phyloP scores from a whole-genome alignment of 2,329 filamentous ascomycete genomes.

The Alternaria gansuensis region DNA sequence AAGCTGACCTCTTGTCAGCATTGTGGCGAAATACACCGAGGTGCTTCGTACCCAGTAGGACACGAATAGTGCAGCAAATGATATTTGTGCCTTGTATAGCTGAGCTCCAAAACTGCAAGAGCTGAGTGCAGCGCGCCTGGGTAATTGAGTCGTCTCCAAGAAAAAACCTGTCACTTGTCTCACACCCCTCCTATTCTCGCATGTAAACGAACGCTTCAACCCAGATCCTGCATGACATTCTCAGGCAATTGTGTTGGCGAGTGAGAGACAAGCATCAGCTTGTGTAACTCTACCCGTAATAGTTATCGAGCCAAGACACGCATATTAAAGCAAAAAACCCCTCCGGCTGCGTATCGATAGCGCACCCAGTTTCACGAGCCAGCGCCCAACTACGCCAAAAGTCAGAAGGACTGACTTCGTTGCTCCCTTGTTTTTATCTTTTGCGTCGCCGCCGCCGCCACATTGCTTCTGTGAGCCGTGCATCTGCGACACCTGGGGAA shows the following conservation, averaged over 20 bases:
- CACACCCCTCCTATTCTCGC: slow-evolving; percentile 1
- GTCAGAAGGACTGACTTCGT: not conserved
- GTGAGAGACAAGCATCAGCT: slow-evolving; percentile 5
- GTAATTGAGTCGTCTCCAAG: not conserved
- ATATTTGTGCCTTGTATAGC: slow-evolving; percentile 5
- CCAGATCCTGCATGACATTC: not conserved
- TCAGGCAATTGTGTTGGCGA: slow-evolving; percentile 1
- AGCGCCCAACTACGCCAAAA: slow-evolving; percentile 1
- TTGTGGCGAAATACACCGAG: not conserved
- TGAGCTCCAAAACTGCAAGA: not conserved
- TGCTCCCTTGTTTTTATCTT: not conserved
- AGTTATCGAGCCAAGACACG: not conserved
- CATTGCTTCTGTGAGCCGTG: not conserved
- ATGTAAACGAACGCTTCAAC: not conserved
- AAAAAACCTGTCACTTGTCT: slow-evolving; percentile 8
- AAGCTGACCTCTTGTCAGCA: slow-evolving; percentile 9
- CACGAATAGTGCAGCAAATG: slow-evolving; percentile 3
- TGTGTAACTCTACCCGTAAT: not conserved
- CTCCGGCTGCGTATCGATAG: slow-evolving; percentile 4
- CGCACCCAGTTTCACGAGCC: slow-evolving; percentile 2
- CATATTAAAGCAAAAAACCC: not conserved
- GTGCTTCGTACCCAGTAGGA: not conserved
- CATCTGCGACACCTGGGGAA: slow-evolving; percentile 5
- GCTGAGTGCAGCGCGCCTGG: slow-evolving; percentile 3
- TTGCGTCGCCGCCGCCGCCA: slow-evolving; percentile 3